phyloP scores from a whole-genome alignment of 2,329 filamentous ascomycete species.

The Fusarium foetens region DNA sequence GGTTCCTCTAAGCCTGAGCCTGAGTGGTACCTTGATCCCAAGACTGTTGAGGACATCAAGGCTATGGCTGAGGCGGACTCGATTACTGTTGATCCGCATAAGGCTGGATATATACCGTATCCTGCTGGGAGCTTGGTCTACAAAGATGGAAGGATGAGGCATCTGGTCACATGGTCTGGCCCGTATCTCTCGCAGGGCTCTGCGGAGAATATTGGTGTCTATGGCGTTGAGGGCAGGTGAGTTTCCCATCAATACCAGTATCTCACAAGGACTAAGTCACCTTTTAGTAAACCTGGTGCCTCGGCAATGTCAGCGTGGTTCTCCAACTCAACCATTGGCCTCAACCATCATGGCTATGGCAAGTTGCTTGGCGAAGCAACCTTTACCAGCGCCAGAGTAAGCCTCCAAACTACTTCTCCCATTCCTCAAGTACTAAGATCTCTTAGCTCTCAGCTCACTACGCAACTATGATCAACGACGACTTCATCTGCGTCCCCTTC shows the following conservation, averaged over 20 bases:
- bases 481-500: conserved; percentile 55
- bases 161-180: conserved; percentile 56
- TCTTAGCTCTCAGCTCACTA: conserved; percentile 53
- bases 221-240: conserved; percentile 57
- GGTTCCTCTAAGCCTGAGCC: conserved; percentile 43
- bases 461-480: conserved; percentile 51
- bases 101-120: conserved; percentile 59
- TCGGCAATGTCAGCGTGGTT: conserved; percentile 57
- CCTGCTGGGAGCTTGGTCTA: conserved; percentile 58
- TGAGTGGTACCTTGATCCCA: conserved; percentile 47
- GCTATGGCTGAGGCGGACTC: conserved; percentile 55
- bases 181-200: conserved; percentile 54
- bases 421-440: neutral
- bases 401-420: rapidly evolving
- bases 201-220: conserved; percentile 53
- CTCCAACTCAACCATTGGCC: conserved; percentile 56
- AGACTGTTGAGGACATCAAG: conserved; percentile 54
- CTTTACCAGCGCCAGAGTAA: conserved; percentile 55
- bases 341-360: conserved; percentile 55
- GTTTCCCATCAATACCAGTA: neutral
- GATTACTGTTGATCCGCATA: conserved; percentile 60
- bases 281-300: conserved; percentile 55
- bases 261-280: rapidly evolving
- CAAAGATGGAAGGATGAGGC: conserved; percentile 55
- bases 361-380: conserved; percentile 55